These are phyloP conservation scores for Castanea mollissima DNA, from an alignment of 306 rosid genomes.

Conservation along the genomic window DNA sequence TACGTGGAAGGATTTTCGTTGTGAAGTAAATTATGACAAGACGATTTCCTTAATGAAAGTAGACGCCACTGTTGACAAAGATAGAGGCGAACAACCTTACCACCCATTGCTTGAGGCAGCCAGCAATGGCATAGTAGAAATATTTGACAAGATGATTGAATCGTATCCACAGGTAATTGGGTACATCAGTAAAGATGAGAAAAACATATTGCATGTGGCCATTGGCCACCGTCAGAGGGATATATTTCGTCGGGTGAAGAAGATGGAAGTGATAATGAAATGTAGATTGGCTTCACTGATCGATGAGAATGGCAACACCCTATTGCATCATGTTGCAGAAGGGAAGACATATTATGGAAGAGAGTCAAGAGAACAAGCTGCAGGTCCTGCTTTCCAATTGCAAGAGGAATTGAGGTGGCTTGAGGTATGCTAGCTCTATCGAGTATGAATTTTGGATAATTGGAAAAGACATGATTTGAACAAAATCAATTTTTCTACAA, in stretches of 20 bases:
- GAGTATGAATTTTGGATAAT: background rate
- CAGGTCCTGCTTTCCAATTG: background rate
- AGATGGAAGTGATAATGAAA: background rate
- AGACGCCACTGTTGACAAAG: too few species aligned
- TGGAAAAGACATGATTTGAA: too few species aligned
- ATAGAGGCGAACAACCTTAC: background rate
- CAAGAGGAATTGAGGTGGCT: conserved; percentile 1
- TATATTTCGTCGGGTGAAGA: conserved; percentile 3
- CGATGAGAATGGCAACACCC: conserved; percentile 3
- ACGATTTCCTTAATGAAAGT: background rate
- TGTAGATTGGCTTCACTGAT: background rate
- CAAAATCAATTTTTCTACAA: too few species aligned
- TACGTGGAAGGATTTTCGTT: background rate
- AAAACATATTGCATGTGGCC: conserved; percentile 25
- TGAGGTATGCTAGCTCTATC: background rate
- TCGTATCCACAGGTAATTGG: conserved; percentile 18
- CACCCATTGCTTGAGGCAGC: conserved; percentile 49
- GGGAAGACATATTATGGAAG: background rate
- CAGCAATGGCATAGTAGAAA: conserved; percentile 37
- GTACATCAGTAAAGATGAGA: background rate
- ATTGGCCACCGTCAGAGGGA: conserved; percentile 28
- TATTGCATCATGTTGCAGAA: conserved; percentile 14
- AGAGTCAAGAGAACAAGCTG: background rate
- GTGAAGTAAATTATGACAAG: background rate
- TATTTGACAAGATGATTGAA: conserved; percentile 30